Percentiles rank a stretch among this genome's conserved stretches.
phyloP scores from a whole-genome alignment of 768 basidiomycete species.

The Amylocystis lapponica region DNA sequence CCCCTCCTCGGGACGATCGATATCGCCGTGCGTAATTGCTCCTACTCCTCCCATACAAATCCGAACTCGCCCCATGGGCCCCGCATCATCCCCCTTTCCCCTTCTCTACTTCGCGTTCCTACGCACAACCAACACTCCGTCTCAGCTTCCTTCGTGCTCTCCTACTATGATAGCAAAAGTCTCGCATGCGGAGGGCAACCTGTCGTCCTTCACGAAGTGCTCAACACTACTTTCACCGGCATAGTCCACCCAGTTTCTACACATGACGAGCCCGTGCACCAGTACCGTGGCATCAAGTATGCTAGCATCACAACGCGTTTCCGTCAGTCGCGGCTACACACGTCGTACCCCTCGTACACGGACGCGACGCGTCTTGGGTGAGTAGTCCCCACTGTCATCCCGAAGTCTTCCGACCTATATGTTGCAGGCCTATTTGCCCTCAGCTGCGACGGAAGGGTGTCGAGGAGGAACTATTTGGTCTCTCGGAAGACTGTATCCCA shows the following conservation, averaged over 20 bases:
- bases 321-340: conserved; percentile 61
- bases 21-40: conserved; percentile 10
- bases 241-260: conserved; percentile 57
- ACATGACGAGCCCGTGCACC: conserved; percentile 49
- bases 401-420: too few relatives aligned
- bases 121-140: neutral
- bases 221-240: conserved; percentile 64
- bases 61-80: conserved; percentile 2
- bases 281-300: conserved; percentile 77
- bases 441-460: conserved; percentile 44
- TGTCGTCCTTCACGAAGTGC: conserved; percentile 43
- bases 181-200: conserved; percentile 18
- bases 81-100: conserved; percentile 4
- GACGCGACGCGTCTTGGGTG: conserved; percentile 69
- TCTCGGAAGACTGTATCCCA: conserved; percentile 47
- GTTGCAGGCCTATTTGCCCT: conserved; percentile 66
- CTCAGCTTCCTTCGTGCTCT: neutral
- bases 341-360: conserved; percentile 49
- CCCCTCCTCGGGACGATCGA: conserved; percentile 11
- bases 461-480: conserved; percentile 60
- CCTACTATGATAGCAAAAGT: conserved; percentile 20
- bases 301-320: conserved; percentile 70
- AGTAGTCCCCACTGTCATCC: too few relatives aligned
- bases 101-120: neutral
- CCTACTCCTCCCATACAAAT: conserved; percentile 11